phyloP scores from a whole-genome alignment of 352 stramenopile genomes.

The Phytophthora capsici region DNA sequence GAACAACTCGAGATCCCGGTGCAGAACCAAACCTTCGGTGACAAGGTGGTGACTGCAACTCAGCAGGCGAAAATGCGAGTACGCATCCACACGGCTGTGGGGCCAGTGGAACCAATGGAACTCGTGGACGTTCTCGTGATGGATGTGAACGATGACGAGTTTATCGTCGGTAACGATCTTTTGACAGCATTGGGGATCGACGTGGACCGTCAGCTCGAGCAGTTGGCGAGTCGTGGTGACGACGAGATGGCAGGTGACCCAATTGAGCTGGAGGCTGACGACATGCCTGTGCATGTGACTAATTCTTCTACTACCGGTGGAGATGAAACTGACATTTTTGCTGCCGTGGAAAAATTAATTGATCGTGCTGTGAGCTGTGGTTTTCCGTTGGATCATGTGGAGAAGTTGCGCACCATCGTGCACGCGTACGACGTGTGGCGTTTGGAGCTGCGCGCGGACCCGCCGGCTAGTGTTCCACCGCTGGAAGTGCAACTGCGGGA shows the following conservation, averaged over 20 bases:
- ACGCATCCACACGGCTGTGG: slow-evolving; percentile 17
- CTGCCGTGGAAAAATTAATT: neutral
- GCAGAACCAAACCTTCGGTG: slow-evolving; percentile 6
- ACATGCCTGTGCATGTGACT: neutral
- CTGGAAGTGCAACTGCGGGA: no score
- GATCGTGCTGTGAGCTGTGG: neutral
- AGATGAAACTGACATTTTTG: neutral
- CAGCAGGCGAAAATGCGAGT: slow-evolving; percentile 5
- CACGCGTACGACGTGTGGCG: no score
- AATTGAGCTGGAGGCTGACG: neutral
- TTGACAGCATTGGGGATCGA: slow-evolving; percentile 16
- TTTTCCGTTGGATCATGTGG: neutral
- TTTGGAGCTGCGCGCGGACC: no score
- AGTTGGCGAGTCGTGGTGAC: slow-evolving; percentile 3
- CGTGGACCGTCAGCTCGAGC: slow-evolving; percentile 14
- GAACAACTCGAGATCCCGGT: neutral
- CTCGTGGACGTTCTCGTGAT: neutral
- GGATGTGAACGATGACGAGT: slow-evolving; percentile 13
- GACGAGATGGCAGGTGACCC: neutral
- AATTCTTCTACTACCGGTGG: neutral
- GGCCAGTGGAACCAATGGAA: neutral
- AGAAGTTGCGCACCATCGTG: no score
- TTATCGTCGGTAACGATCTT: slow-evolving; percentile 22
- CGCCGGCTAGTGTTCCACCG: neutral
- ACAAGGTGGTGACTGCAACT: neutral